Percentiles rank a stretch among this genome's conserved stretches.
Conservation (phyloP, 345 rosid species). For the Salix caprea region DNA sequence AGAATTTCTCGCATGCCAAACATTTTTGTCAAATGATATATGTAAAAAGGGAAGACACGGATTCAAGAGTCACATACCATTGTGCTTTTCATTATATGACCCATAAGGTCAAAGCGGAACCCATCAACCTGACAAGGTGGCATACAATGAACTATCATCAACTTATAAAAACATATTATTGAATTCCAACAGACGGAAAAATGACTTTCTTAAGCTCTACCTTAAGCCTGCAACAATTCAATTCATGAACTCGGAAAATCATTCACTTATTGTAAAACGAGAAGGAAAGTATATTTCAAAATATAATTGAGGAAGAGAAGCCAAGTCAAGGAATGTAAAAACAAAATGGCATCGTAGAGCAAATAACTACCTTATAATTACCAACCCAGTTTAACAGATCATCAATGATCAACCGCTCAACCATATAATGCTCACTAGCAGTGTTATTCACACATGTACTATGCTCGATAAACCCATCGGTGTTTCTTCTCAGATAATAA, state of each 20-base stretch:
- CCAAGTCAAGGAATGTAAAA: not conserved
- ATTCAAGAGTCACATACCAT: slow-evolving; percentile 53
- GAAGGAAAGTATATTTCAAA: not conserved
- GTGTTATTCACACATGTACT: slow-evolving; percentile 91
- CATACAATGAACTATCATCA: slow-evolving; percentile 11
- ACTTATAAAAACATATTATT: slow-evolving; percentile 5
- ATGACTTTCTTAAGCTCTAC: not conserved
- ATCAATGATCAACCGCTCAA: slow-evolving; percentile 74
- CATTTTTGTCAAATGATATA: not conserved
- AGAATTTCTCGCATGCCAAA: not conserved
- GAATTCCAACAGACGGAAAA: not conserved
- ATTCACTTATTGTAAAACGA: slow-evolving; percentile 1
- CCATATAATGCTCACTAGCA: slow-evolving; percentile 98
- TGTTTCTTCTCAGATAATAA: slow-evolving; percentile 85
- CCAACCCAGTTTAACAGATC: slow-evolving; percentile 81
- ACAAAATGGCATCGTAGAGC: not conserved
- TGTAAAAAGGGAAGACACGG: not conserved
- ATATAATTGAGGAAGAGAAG: not conserved
- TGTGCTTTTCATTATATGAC: slow-evolving; percentile 84
- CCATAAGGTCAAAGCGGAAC: slow-evolving; percentile 96
- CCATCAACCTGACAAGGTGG: slow-evolving; percentile 75
- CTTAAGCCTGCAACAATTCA: not conserved
- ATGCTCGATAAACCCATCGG: slow-evolving; percentile 74
- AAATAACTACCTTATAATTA: slow-evolving; percentile 70
- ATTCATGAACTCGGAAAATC: not conserved